Evolutionary conservation across 257 asterid genomes (phyloP).

Genomic region (Forsythia viridissima): DNA sequence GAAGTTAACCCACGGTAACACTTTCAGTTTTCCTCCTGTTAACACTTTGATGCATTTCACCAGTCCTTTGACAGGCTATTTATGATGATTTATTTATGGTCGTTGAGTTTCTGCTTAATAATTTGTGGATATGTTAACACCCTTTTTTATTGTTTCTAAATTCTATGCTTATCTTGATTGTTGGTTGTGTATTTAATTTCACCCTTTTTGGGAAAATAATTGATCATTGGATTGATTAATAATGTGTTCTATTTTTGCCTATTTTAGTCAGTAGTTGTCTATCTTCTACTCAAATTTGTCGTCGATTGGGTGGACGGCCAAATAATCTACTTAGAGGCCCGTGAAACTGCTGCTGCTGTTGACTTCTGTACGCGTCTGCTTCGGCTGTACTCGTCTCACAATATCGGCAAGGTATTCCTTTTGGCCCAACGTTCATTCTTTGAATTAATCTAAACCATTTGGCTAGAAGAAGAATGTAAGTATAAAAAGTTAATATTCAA

Average conservation of each 20-base stretch:
- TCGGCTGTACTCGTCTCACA: slow-evolving; percentile 88
- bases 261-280: slow-evolving; percentile 72
- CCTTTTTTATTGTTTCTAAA: neutral
- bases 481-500: neutral
- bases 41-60: neutral
- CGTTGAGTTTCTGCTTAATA: neutral
- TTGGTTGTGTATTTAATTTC: neutral
- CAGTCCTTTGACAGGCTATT: neutral
- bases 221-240: slow-evolving; percentile 10
- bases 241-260: slow-evolving; percentile 19
- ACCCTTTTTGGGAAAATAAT: neutral
- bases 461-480: slow-evolving; percentile 14
- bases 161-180: neutral
- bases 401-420: slow-evolving; percentile 84
- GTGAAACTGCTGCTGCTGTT: slow-evolving; percentile 81
- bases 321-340: slow-evolving; percentile 87
- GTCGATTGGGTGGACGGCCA: slow-evolving; percentile 96
- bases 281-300: slow-evolving; percentile 88
- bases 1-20: neutral
- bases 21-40: neutral
- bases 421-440: slow-evolving; percentile 2
- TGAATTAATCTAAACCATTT: neutral
- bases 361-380: slow-evolving; percentile 88
- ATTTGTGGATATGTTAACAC: neutral
- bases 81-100: neutral